Evolutionary conservation across 495 filamentous ascomycete species (phyloP).

Genomic region (Penicillium herquei): DNA sequence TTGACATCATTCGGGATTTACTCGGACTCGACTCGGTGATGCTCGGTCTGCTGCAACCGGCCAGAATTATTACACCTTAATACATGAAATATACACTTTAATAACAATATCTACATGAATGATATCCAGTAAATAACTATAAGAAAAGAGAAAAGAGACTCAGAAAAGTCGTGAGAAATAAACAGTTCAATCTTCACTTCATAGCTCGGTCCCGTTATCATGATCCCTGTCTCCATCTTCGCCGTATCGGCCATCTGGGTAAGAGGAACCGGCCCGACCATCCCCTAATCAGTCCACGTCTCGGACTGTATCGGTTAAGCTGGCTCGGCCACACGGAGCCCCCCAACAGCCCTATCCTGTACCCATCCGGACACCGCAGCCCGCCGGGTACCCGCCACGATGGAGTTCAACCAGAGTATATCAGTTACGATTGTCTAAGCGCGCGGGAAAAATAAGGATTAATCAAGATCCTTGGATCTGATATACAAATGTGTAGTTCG

Average conservation of each 20-base stretch:
- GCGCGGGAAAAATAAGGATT: background rate
- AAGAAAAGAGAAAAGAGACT: no score
- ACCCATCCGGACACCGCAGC: background rate
- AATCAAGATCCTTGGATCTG: background rate
- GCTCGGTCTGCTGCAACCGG: background rate
- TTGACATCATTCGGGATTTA: conserved; percentile 15
- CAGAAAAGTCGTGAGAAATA: no score
- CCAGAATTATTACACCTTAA: no score
- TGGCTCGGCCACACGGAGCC: conserved; percentile 40
- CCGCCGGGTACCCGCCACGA: background rate
- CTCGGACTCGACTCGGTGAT: background rate
- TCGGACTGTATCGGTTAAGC: conserved; percentile 32
- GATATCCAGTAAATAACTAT: no score
- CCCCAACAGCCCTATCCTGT: background rate
- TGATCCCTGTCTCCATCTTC: no score
- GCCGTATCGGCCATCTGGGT: no score
- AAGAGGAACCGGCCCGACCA: conserved; percentile 9
- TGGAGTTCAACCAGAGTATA: background rate
- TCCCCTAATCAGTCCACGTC: conserved; percentile 5
- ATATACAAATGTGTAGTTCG: background rate
- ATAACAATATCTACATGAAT: no score
- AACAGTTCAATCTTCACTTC: no score
- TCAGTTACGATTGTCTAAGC: background rate
- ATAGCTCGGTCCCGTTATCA: no score
- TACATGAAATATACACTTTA: no score